Conservation (phyloP, 345 rosid genomes). For the Linum usitatissimum region DNA sequence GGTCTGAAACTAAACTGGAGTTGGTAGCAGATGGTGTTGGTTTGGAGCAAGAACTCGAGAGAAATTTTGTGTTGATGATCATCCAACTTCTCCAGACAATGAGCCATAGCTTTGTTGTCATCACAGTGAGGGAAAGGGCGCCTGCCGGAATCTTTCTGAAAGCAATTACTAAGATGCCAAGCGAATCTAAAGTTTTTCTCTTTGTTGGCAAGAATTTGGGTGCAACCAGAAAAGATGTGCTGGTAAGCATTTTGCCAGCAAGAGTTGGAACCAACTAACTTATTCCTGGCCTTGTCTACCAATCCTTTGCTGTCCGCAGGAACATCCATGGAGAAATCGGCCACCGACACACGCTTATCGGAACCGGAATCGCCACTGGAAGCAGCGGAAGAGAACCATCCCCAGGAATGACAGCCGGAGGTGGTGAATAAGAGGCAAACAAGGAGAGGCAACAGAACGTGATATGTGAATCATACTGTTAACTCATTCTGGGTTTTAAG, state of each 20-base stretch:
- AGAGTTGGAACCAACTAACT: slow-evolving; percentile 36
- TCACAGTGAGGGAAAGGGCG: slow-evolving; percentile 43
- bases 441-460: slow-evolving; percentile 11
- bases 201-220: slow-evolving; percentile 44
- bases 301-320: slow-evolving; percentile 33
- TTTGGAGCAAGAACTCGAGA: slow-evolving; percentile 60
- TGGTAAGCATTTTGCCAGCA: slow-evolving; percentile 69
- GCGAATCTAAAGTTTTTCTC: slow-evolving; percentile 70
- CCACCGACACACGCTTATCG: slow-evolving; percentile 9
- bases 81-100: slow-evolving; percentile 43
- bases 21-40: slow-evolving; percentile 79
- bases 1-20: slow-evolving; percentile 23
- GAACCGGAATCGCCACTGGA: not conserved
- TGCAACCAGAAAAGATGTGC: slow-evolving; percentile 56
- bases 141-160: slow-evolving; percentile 55
- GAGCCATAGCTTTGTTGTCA: slow-evolving; percentile 32
- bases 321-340: slow-evolving; percentile 27
- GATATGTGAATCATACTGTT: too few relatives aligned
- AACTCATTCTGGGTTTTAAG: too few relatives aligned
- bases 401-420: slow-evolving; percentile 33
- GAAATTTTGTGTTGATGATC: slow-evolving; percentile 46
- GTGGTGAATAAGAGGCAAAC: slow-evolving; percentile 19
- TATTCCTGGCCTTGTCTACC: slow-evolving; percentile 41
- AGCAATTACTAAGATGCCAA: slow-evolving; percentile 78
- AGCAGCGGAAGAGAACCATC: slow-evolving; percentile 38